These are phyloP conservation scores for Pseudonitzschia delicatissima DNA, from an alignment of 108 stramenopile species.

Conservation along the genomic window DNA sequence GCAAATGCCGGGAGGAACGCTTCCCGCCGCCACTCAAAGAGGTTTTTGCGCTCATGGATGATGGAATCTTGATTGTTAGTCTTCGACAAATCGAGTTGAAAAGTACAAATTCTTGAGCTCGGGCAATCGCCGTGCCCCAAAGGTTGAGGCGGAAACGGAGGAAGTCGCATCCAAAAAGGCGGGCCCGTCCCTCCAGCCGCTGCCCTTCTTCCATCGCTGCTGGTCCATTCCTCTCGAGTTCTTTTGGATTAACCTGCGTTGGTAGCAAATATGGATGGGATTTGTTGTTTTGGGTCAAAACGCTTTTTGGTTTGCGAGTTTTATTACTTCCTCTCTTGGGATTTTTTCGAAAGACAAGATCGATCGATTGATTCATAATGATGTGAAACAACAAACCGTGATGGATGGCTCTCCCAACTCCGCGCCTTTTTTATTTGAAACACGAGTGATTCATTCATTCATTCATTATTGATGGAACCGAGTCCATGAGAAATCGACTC, in stretches of 20 bases:
- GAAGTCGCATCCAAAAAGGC: conserved; percentile 72
- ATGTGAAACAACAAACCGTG: no score
- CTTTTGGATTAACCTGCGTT: neutral
- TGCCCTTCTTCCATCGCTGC: neutral
- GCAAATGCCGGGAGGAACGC: conserved; percentile 70
- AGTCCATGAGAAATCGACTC: no score
- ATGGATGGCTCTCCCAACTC: no score
- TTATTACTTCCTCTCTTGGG: no score
- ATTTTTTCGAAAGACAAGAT: no score
- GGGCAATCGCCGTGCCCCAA: conserved; percentile 64
- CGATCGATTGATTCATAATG: no score
- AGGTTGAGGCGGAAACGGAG: conserved; percentile 58
- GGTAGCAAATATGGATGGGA: no score
- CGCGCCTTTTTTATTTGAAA: no score
- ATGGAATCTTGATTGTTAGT: neutral
- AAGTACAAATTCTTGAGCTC: conserved; percentile 59
- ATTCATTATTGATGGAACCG: no score
- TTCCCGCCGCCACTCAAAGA: conserved; percentile 59
- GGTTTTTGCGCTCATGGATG: conserved; percentile 2
- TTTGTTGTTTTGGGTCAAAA: no score
- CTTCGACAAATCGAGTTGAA: neutral
- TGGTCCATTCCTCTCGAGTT: neutral
- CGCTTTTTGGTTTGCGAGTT: no score
- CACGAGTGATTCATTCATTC: no score
- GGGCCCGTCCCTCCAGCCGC: conserved; percentile 30